Evolutionary conservation across 2,329 filamentous ascomycete species (phyloP).

Genomic region (Diplodia sapinea): DNA sequence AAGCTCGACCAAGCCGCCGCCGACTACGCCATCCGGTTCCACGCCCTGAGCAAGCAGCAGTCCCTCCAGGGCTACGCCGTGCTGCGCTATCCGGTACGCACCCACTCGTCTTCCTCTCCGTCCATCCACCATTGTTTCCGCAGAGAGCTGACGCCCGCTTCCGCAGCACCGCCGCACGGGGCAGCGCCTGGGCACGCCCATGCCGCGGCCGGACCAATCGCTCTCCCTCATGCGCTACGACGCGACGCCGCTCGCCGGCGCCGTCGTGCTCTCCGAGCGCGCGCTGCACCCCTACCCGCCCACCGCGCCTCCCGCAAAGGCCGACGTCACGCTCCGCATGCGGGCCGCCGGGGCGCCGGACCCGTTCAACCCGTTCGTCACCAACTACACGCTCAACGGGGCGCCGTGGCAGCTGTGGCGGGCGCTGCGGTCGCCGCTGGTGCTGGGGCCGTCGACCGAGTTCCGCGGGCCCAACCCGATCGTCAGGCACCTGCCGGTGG

Average conservation of each 20-base stretch:
- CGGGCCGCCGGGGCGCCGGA: slow-evolving; percentile 35
- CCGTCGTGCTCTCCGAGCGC: slow-evolving; percentile 22
- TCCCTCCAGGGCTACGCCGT: slow-evolving; percentile 7
- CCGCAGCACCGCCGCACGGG: slow-evolving; percentile 9
- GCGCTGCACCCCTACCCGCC: slow-evolving; percentile 5
- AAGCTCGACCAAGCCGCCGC: neutral
- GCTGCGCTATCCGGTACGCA: slow-evolving; percentile 5
- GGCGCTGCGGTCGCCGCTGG: slow-evolving; percentile 31
- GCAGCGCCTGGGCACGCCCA: neutral
- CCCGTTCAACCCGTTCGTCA: slow-evolving; percentile 34
- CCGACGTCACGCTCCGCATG: slow-evolving; percentile 34
- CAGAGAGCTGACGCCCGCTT: no score
- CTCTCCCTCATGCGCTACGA: slow-evolving; percentile 1
- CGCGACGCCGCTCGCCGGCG: neutral
- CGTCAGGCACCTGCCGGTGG: slow-evolving; percentile 31
- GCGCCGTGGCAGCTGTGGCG: slow-evolving; percentile 35
- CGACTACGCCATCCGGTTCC: slow-evolving; percentile 21
- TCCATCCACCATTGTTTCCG: neutral
- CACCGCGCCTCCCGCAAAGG: slow-evolving; percentile 24
- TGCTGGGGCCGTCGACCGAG: slow-evolving; percentile 29
- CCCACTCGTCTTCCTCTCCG: neutral
- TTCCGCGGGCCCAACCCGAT: slow-evolving; percentile 33
- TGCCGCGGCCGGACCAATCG: neutral
- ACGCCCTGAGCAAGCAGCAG: slow-evolving; percentile 4
- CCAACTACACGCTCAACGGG: slow-evolving; percentile 36